Evolutionary conservation across 78 protist genomes (phyloP).

Genomic region (Chrysochromulina tobinii): DNA sequence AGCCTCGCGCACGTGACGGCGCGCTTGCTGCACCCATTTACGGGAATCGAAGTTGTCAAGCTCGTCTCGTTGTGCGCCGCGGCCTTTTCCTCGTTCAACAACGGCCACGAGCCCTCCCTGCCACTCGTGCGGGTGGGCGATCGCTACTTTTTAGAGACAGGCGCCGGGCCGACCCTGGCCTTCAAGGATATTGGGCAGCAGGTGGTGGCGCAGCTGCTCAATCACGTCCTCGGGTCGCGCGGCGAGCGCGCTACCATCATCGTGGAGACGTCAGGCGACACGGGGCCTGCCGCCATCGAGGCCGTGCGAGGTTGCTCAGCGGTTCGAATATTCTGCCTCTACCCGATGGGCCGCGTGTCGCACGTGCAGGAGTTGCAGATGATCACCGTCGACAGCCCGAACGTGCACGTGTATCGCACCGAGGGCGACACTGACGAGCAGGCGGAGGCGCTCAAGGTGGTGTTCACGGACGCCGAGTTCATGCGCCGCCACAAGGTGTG

Average conservation of each 20-base stretch:
- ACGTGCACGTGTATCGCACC: neutral
- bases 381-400: neutral
- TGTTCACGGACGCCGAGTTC: neutral
- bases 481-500: neutral
- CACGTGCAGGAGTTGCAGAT: neutral
- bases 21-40: neutral
- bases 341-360: constrained; percentile 35
- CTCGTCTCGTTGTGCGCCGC: neutral
- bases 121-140: neutral
- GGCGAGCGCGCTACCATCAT: constrained; percentile 17
- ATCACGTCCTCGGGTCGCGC: neutral
- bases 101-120: neutral
- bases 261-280: constrained; percentile 55
- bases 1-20: neutral
- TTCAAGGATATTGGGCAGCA: constrained; percentile 54
- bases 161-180: constrained; percentile 49
- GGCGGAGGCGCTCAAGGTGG: neutral
- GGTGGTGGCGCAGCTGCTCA: constrained; percentile 41
- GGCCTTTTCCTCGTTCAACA: neutral
- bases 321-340: constrained; percentile 26
- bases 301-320: neutral
- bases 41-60: neutral
- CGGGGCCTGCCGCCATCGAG: constrained; percentile 55
- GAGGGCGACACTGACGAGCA: constrained; percentile 14
- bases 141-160: neutral